Percentiles rank a stretch among this genome's conserved stretches.
Evolutionary conservation across 208 protist species (phyloP).

Genomic region (Crithidia fasciculata): DNA sequence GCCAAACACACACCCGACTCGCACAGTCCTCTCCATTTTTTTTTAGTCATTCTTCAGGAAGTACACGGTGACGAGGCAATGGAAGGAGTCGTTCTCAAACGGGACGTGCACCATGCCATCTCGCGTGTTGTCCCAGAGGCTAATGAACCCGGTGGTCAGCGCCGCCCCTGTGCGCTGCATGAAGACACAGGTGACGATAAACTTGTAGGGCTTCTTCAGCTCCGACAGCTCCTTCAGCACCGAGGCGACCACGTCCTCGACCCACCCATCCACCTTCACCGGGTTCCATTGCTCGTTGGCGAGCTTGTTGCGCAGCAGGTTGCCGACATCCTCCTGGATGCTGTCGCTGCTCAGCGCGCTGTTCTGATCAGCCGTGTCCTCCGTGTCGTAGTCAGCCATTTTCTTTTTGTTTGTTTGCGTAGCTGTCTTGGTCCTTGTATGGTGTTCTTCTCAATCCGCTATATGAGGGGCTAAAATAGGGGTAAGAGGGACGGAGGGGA

Average conservation of each 20-base stretch:
- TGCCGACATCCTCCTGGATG: slow-evolving; percentile 79
- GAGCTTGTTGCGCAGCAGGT: slow-evolving; percentile 71
- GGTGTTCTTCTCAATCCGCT: no score
- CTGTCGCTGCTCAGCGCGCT: slow-evolving; percentile 82
- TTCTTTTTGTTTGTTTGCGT: not conserved
- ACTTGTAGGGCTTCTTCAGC: slow-evolving; percentile 95
- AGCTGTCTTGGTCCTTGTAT: no score
- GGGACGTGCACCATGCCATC: slow-evolving; percentile 91
- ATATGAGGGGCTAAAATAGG: not conserved
- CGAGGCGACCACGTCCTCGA: slow-evolving; percentile 77
- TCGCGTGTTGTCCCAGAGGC: slow-evolving; percentile 93
- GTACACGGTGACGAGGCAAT: slow-evolving; percentile 89
- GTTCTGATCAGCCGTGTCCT: slow-evolving; percentile 78
- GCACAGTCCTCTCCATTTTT: no score
- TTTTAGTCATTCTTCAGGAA: slow-evolving; percentile 86
- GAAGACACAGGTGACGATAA: slow-evolving; percentile 87
- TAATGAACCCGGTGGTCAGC: slow-evolving; percentile 88
- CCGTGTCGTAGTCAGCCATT: slow-evolving; percentile 72
- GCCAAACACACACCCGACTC: no score
- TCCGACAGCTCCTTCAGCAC: slow-evolving; percentile 85
- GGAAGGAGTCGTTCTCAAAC: slow-evolving; percentile 85
- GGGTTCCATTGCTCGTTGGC: slow-evolving; percentile 76
- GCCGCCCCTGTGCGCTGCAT: slow-evolving; percentile 93
- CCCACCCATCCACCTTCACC: slow-evolving; percentile 85
- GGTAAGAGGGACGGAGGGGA: not conserved